A percentile compares a stretch with the other conserved stretches of the same genome.
Conservation (phyloP, 257 asterid species). For the Linderniella brevidens region DNA sequence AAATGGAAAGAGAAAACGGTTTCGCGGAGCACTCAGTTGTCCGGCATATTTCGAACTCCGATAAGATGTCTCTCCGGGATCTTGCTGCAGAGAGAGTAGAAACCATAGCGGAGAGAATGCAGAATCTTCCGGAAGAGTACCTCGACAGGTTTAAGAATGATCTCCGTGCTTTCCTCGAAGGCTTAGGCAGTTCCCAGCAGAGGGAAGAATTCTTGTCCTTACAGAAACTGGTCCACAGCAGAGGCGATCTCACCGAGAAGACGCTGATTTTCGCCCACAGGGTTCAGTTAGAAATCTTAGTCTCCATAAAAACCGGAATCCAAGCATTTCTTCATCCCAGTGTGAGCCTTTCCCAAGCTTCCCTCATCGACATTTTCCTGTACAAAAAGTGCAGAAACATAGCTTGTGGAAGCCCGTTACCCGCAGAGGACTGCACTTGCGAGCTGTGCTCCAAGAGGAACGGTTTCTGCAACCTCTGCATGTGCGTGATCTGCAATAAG, state of each 20-base stretch:
- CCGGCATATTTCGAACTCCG: constrained; percentile 45
- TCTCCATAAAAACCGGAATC: constrained; percentile 77
- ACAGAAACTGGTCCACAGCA: constrained; percentile 73
- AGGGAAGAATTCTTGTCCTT: constrained; percentile 67
- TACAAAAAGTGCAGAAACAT: constrained; percentile 80
- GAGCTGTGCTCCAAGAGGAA: constrained; percentile 63
- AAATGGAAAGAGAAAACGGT: constrained; percentile 43
- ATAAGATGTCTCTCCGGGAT: constrained; percentile 61
- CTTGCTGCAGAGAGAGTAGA: constrained; percentile 75
- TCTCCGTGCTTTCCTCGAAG: constrained; percentile 82
- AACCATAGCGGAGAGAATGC: constrained; percentile 65
- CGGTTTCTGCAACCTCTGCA: constrained; percentile 96
- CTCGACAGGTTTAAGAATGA: constrained; percentile 67
- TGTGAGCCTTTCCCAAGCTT: constrained; percentile 85
- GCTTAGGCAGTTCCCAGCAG: constrained; percentile 72
- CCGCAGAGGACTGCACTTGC: constrained; percentile 79
- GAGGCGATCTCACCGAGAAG: constrained; percentile 72
- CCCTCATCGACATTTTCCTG: constrained; percentile 72
- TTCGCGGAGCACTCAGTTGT: constrained; percentile 65
- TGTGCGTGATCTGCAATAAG: constrained; percentile 84
- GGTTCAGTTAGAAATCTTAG: constrained; percentile 75
- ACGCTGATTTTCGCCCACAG: constrained; percentile 50
- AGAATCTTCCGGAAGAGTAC: constrained; percentile 64
- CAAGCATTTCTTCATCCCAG: constrained; percentile 92
- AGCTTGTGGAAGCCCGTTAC: constrained; percentile 68